phyloP scores from a whole-genome alignment of 2,329 filamentous ascomycete species.

The Alternaria dauci region DNA sequence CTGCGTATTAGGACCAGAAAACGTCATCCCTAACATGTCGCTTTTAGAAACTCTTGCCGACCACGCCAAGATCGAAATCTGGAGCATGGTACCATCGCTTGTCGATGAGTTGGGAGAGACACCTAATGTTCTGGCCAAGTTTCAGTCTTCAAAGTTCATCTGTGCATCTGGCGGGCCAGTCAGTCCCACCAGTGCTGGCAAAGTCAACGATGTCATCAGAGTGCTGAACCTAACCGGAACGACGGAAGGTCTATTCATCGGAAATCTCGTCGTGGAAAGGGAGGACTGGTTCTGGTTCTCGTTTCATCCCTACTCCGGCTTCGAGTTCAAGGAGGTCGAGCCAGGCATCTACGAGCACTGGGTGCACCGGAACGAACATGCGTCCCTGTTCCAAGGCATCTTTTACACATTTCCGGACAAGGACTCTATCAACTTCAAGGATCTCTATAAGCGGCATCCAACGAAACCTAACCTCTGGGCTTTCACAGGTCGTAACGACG shows the following conservation, averaged over 20 bases:
- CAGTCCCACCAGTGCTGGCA: slow-evolving; percentile 24
- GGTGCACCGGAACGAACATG: slow-evolving; percentile 44
- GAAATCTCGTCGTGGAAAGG: slow-evolving; percentile 19
- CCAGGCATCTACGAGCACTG: slow-evolving; percentile 48
- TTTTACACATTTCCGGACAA: slow-evolving; percentile 34
- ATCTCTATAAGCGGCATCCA: slow-evolving; percentile 29
- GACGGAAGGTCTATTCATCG: slow-evolving; percentile 36
- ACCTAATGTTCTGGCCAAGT: slow-evolving; percentile 28
- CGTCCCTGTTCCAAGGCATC: slow-evolving; percentile 28
- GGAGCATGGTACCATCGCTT: slow-evolving; percentile 35
- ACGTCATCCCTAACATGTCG: slow-evolving; percentile 49
- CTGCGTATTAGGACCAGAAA: slow-evolving; percentile 50
- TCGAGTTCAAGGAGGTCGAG: slow-evolving; percentile 34
- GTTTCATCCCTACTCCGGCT: slow-evolving; percentile 31
- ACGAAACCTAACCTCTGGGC: slow-evolving; percentile 30
- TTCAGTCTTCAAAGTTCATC: slow-evolving; percentile 29
- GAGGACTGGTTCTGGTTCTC: slow-evolving; percentile 38
- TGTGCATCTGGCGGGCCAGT: slow-evolving; percentile 50
- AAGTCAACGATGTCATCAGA: slow-evolving; percentile 26
- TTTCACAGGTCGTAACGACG: slow-evolving; percentile 32
- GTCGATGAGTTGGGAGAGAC: slow-evolving; percentile 36
- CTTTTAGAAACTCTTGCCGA: slow-evolving; percentile 49
- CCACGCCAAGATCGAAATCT: slow-evolving; percentile 42
- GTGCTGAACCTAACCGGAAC: slow-evolving; percentile 34
- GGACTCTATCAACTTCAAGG: slow-evolving; percentile 28